Base-by-base conservation (phyloP, 1,139 yeast genomes). In the Geotrichum carabidarum region DNA sequence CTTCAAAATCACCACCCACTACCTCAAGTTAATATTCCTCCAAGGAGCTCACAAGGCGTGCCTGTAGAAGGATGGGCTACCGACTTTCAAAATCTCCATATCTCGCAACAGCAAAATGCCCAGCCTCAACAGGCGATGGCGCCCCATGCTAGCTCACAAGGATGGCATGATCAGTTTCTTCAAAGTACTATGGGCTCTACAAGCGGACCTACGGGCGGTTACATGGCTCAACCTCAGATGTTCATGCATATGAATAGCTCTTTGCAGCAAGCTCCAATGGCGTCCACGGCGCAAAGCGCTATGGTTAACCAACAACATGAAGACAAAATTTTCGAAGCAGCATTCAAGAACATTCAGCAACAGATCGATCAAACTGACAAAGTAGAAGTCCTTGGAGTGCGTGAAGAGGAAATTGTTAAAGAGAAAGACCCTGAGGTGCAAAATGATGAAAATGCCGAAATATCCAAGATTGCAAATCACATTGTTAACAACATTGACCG, bases 401-500 rank as follows among this genome's bases (percentile, higher is more conserved):
- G 17, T 17, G 35, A 44, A 32, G 35, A 34, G 43, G 48, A 37
- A 11, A 37, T 12, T 9, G 15, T 37, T 40, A 50, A 59, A 36
- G 42, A 52, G 36, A 54, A 51, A 31, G 55, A 42, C 42, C 49
- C 48, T 36, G 57, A 53, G 14, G 43, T 44, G 36, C 41, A 44
- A n/a, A 51, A 44, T n/a, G 58, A 52, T 14, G 56, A 53, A 7
- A 43, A 42, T 35, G 54, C 43, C 7, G 71, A 67, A 46, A 62
- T 70, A 35, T 66, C 72, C 17, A 56, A 59, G 4, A 66, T 69
- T 9, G 74, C 74, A 5, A 55, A 57, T 27, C 60, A 61, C 8
- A 68, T 71, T 53, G 62, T 70, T 4, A 47, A 59, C 34, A 60
- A 64, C n/a, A 62, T 69, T 38, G 59, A 55, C 14, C 57, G 57